Base-by-base conservation (phyloP, 495 filamentous ascomycete genomes). In the Hyaloscypha bicolor region DNA sequence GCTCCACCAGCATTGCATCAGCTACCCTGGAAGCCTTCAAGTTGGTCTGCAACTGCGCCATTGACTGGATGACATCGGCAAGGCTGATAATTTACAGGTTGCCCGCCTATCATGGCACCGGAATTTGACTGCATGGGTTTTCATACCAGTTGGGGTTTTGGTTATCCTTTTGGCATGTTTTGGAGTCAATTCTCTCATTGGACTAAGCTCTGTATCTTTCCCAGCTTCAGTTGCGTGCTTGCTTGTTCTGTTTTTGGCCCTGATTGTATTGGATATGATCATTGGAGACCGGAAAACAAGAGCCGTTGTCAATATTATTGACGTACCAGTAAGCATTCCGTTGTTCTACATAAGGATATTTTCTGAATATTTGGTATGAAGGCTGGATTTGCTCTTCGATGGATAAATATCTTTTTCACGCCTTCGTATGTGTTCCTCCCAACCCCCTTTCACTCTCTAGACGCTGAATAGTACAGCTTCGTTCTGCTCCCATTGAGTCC, bases 341-440 rank as follows among this genome's bases (percentile, higher is more conserved):
- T 30, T 6, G 14, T 42, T 53, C 6, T 62, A 30, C 42, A 16
- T 21, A 53, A 48, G 3, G 35, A 9, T 37, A 21, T 35, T 12
- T 51, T 66, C 48, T 59, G 19, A 48, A 65, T 1, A 45, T 30
- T 11, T 62, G 48, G 19, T 45, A 55, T 60, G 0, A 66, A 85
- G 84, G 80, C 79, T 39, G 79, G 80, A 16, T 87, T 85, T 76
- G 75, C 82, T n/a, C 74, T 86, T 19, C 78, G 79, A 55, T 85
- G 82, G 73, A 84, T 87, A 60, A 86, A 81, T 66, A 75, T 86
- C 39, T 79, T 85, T 62, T 86, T 86, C 60, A 84, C 79, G 0
- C 83, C 84, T 39, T 80, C 79, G 33, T 72, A 60, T 64, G 64
- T 59, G 9, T 22, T 9, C 3, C 55, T 16, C n/a, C 45, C 4